Conservation (phyloP, 139 green algal species). For the Ulvella scutata region DNA sequence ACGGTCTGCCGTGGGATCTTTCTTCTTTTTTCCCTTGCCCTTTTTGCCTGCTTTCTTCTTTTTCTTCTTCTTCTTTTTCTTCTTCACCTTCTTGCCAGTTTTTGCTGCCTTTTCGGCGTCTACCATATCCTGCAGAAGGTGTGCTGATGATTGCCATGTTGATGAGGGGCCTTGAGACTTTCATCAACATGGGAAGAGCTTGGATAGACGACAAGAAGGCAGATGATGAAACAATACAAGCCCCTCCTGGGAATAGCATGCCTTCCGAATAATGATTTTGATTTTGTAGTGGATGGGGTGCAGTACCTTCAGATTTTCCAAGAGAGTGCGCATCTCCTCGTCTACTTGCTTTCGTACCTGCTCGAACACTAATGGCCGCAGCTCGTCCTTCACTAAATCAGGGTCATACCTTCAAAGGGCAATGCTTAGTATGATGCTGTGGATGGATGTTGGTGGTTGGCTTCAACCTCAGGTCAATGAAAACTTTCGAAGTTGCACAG, state of each 20-base stretch:
- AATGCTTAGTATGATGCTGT: not conserved
- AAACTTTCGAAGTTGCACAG: too few relatives aligned
- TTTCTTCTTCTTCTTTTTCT: slow-evolving; percentile 35
- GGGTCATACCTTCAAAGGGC: slow-evolving; percentile 15
- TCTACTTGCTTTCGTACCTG: slow-evolving; percentile 68
- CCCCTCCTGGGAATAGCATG: not conserved
- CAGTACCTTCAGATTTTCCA: slow-evolving; percentile 68
- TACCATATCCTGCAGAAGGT: slow-evolving; percentile 41
- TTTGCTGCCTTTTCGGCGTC: slow-evolving; percentile 53
- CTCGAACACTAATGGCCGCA: slow-evolving; percentile 82
- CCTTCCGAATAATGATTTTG: not conserved
- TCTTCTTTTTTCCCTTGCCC: slow-evolving; percentile 63
- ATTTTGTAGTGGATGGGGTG: not conserved
- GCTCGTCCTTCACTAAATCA: slow-evolving; percentile 65
- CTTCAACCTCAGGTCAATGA: not conserved
- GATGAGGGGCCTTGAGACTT: not conserved
- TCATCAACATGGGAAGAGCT: too few relatives aligned
- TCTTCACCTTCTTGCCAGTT: slow-evolving; percentile 39
- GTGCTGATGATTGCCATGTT: not conserved
- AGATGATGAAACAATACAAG: not conserved
- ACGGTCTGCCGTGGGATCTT: slow-evolving; percentile 73
- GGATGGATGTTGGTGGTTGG: not conserved
- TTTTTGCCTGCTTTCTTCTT: slow-evolving; percentile 37
- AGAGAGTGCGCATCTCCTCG: slow-evolving; percentile 66
- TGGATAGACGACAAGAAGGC: not conserved